Conservation (phyloP, 1,284 basidiomycete genomes). For the Ganoderma meredithae region DNA sequence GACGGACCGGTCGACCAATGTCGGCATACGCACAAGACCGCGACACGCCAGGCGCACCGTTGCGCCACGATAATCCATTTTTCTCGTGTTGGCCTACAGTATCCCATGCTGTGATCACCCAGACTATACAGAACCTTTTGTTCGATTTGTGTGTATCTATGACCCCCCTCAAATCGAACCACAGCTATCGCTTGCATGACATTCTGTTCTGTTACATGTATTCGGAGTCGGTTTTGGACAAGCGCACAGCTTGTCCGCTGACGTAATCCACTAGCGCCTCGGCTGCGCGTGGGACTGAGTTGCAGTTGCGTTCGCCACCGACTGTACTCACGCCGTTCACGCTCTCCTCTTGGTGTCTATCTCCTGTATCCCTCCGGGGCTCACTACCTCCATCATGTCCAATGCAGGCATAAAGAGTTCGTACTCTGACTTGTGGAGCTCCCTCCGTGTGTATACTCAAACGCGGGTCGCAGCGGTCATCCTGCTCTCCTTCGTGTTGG, state of each 20-base stretch:
- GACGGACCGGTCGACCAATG: slow-evolving; percentile 46
- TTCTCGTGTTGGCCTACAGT: not conserved
- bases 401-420: slow-evolving; percentile 44
- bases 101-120: not conserved
- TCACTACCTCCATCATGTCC: slow-evolving; percentile 31
- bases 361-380: slow-evolving; percentile 7
- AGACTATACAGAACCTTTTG: not conserved
- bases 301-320: too few relatives aligned
- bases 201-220: too few relatives aligned
- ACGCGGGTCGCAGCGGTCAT: slow-evolving; percentile 76
- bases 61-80: slow-evolving; percentile 29
- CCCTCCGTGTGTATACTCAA: slow-evolving; percentile 24
- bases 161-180: not conserved
- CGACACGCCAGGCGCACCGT: slow-evolving; percentile 31
- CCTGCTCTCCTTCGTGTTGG: slow-evolving; percentile 94
- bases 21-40: slow-evolving; percentile 28
- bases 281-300: not conserved
- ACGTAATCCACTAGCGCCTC: slow-evolving; percentile 12
- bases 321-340: slow-evolving; percentile 8
- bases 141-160: slow-evolving; percentile 11
- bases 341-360: slow-evolving; percentile 17
- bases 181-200: not conserved
- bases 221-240: too few relatives aligned
- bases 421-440: slow-evolving; percentile 23
- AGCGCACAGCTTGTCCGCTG: slow-evolving; percentile 1